Evolutionary conservation across 768 basidiomycete species (phyloP).

Genomic region (Boletellus ananiceps): DNA sequence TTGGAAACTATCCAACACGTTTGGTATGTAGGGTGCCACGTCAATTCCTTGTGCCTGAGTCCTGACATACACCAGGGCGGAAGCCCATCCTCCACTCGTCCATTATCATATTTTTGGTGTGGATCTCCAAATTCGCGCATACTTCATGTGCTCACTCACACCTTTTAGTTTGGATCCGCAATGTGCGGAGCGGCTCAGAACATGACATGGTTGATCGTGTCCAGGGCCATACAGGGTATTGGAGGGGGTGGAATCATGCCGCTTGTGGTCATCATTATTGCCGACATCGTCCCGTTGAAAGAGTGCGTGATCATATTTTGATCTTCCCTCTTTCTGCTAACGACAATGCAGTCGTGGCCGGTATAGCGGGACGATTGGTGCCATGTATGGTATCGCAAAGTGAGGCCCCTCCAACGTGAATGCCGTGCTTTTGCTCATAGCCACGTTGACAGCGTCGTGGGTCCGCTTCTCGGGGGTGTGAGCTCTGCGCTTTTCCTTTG

Average conservation of each 20-base stretch:
- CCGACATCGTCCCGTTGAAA: constrained; percentile 76
- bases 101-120: constrained; percentile 60
- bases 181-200: constrained; percentile 75
- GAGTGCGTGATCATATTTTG: constrained; percentile 43
- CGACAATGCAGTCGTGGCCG: constrained; percentile 56
- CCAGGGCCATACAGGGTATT: constrained; percentile 76
- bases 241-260: constrained; percentile 78
- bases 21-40: constrained; percentile 24
- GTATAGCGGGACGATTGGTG: constrained; percentile 66
- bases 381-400: constrained; percentile 71
- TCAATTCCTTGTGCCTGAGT: neutral
- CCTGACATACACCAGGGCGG: constrained; percentile 37
- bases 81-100: constrained; percentile 67
- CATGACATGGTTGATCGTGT: constrained; percentile 72
- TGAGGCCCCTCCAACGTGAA: neutral
- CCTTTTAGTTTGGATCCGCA: constrained; percentile 61
- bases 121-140: neutral
- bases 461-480: constrained; percentile 77
- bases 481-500: constrained; percentile 23
- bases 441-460: constrained; percentile 46
- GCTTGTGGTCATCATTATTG: constrained; percentile 69
- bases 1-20: constrained; percentile 68
- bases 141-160: neutral
- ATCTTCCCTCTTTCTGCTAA: neutral
- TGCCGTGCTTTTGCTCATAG: neutral